Percentiles rank a stretch among this genome's conserved stretches.
Evolutionary conservation across 1,139 yeast genomes (phyloP).

Genomic region (Magnusiomyces tetraspermus): DNA sequence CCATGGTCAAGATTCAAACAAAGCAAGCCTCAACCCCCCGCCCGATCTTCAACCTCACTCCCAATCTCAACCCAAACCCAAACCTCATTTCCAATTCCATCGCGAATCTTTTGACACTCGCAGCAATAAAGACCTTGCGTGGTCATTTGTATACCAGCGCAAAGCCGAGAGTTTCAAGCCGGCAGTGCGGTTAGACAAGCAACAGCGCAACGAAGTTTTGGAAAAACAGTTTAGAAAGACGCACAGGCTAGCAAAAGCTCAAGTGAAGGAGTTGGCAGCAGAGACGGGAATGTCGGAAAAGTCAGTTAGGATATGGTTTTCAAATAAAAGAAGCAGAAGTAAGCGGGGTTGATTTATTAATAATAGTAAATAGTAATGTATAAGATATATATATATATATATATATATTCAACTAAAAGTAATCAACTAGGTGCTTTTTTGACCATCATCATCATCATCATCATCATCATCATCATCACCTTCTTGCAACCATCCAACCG

Average conservation of each 20-base stretch:
- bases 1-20: too few relatives aligned
- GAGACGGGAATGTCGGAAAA: conserved; percentile 1
- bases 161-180: neutral
- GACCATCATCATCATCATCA: neutral
- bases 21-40: too few relatives aligned
- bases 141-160: neutral
- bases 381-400: too few relatives aligned
- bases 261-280: neutral
- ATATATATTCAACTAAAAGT: too few relatives aligned
- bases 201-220: neutral
- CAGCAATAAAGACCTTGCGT: neutral
- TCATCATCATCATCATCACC: neutral
- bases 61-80: too few relatives aligned
- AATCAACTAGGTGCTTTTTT: too few relatives aligned
- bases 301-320: conserved; percentile 2
- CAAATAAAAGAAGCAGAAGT: conserved; percentile 1
- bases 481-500: conserved; percentile 58
- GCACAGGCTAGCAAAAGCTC: neutral
- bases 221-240: neutral
- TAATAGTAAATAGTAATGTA: too few relatives aligned
- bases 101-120: too few relatives aligned
- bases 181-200: neutral
- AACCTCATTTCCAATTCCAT: too few relatives aligned
- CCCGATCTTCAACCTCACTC: too few relatives aligned
- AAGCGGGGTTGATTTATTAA: too few relatives aligned